Base-by-base conservation (phyloP, 169 alveolate species). In the Perkinsus olseni region DNA sequence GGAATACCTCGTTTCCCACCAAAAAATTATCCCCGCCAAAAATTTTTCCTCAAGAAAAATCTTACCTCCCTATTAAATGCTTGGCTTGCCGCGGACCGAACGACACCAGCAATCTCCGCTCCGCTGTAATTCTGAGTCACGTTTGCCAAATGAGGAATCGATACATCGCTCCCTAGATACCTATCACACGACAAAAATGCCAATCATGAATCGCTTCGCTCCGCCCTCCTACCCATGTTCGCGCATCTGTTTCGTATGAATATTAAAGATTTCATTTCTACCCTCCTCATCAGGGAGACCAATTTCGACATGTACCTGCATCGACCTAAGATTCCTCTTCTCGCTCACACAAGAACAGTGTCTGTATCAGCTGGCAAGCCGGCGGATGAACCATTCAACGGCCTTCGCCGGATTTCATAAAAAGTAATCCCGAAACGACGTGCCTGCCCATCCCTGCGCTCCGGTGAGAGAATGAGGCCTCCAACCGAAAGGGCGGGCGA, bases 51-150 rank as follows among this genome's bases (percentile, higher is more conserved):
- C n/a, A n/a, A n/a, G n/a, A n/a, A n/a, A n/a, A n/a, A 45, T 6
- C 62, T 93, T 31, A 96, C 98, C 94, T 98, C 97, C 36, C 99
- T 95, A 45, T 98, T 98, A 94, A 98, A 98, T 50, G 99, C 99
- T 95, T 97, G 97, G 11, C 99, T 97, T 8, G 99, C 98, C 13
- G 99, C 99, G 62, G 98, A 96, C 96, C 98, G 97, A 39, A 98
- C 99, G 21, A 93, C 40, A 0, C 94, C 98, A 96, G 98, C 99
- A 51, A 99, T 96, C 96, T 99, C 99, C 8, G 99, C 99, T 0
- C 99, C 99, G 0, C 99, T 98, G 95, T 98, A 99, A 95, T 99
- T 99, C 94, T 99, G 98, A 3, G 99, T 98, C 91, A 93, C 94
- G 74, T 96, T 95, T 31, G 99, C 99, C 38, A 99, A 96, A 74